Evolutionary conservation across 2,329 filamentous ascomycete genomes (phyloP).

Genomic region (Hypoxylon sp.): DNA sequence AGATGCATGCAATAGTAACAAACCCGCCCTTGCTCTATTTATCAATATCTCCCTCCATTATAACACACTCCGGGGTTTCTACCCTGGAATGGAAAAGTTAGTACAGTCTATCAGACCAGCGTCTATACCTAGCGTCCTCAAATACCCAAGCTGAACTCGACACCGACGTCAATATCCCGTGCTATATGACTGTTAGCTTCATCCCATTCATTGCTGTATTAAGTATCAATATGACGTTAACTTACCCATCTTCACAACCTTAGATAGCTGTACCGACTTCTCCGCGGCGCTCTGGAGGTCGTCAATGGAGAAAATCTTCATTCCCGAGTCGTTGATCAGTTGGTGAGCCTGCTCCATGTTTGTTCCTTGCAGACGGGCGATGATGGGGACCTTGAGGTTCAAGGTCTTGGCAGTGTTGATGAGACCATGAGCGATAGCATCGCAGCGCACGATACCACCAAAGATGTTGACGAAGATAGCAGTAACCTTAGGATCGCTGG

Average conservation of each 20-base stretch:
- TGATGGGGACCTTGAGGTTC: conserved; percentile 96
- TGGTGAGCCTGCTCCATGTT: conserved; percentile 97
- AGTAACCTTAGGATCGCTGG: conserved; percentile 96
- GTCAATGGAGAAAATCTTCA: conserved; percentile 99
- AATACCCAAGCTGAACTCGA: conserved; percentile 95
- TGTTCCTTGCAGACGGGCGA: conserved; percentile 96
- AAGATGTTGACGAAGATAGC: conserved; percentile 99
- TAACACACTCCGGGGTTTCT: conserved; percentile 35
- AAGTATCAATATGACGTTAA: conserved; percentile 46
- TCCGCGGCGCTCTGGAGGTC: conserved; percentile 97
- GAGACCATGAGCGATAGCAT: conserved; percentile 95
- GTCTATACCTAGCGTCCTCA: conserved; percentile 64
- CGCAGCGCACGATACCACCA: conserved; percentile 97
- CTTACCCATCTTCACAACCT: conserved; percentile 98
- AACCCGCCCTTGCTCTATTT: conserved; percentile 44
- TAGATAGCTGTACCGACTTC: conserved; percentile 98
- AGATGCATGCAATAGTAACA: conserved; percentile 47
- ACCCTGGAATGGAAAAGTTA: conserved; percentile 55
- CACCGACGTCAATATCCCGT: conserved; percentile 96
- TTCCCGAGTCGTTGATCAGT: conserved; percentile 93
- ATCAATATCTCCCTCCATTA: conserved; percentile 37
- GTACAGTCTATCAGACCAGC: conserved; percentile 52
- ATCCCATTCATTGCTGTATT: neutral
- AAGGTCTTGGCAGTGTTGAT: conserved; percentile 95
- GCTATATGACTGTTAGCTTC: conserved; percentile 64